Base-by-base conservation (phyloP, 2,329 filamentous ascomycete species). In the Colletotrichum ledebouriae region DNA sequence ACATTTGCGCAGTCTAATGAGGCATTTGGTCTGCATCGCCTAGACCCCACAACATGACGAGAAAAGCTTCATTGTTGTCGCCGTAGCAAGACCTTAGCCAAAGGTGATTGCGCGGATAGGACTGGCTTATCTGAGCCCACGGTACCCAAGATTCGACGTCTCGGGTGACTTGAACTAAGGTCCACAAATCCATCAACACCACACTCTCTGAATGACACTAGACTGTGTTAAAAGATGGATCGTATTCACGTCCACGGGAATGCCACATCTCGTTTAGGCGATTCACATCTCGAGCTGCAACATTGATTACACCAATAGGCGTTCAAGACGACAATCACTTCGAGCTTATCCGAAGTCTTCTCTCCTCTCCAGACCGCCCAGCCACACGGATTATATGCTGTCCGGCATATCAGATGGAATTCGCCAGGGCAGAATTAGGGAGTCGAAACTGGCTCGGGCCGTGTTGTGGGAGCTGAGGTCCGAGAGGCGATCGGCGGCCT, bases 401-500 rank as follows among this genome's bases (percentile, higher is more conserved):
- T 41, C 39, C 25, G 64, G 15, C 29, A 17, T 15, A 69, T 60
- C 66, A 60, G 62, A 69, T 49, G 61, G 37, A 65, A 60, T 17
- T 15, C 20, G 11, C 13, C 39, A 53, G 44, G 39, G 56, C 15
- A 63, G 11, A 13, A 33, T 22, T 2, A 49, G 3, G 62, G 46
- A 22, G 42, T 50, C 47, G 61, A 56, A 68, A 68, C 61, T 66
- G 49, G 62, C 61, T 39, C 61, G 42, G 49, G 49, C 61, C 41
- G 66, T 69, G 42, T 37, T 42, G 49, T 37, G 20, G 34, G 3
- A 41, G 25, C 25, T 25, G 34, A 6, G 37, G 55, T 20, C 66
- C 49, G 49, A 66, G 61, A 22, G 39, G 33, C 50, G 9, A 37
- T n/a, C 25, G 20, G 42, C 47, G 25, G 41, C 52, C 47, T 66